Percentiles rank a stretch among this genome's conserved stretches.
Conservation (phyloP, 2,329 filamentous ascomycete species). For the Ceratocystis alfenasii region DNA sequence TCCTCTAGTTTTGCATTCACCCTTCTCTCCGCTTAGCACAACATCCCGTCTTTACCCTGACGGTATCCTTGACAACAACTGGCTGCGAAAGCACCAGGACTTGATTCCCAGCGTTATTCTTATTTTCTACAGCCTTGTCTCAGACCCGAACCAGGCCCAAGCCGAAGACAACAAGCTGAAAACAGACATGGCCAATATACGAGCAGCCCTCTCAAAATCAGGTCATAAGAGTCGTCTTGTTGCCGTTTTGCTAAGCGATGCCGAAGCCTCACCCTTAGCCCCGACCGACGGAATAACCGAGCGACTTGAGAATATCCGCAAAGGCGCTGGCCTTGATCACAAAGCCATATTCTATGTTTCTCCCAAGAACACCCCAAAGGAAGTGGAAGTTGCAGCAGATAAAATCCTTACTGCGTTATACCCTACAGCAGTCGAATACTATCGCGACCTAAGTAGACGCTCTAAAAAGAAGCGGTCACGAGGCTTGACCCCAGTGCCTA, state of each 20-base stretch:
- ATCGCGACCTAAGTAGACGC: constrained; percentile 87
- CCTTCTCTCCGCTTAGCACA: constrained; percentile 79
- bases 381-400: constrained; percentile 61
- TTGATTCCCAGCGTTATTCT: constrained; percentile 69
- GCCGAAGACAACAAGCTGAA: constrained; percentile 81
- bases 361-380: constrained; percentile 55
- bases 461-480: constrained; percentile 75
- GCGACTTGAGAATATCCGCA: constrained; percentile 65
- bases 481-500: constrained; percentile 65
- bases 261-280: constrained; percentile 33
- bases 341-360: constrained; percentile 81
- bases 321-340: constrained; percentile 65
- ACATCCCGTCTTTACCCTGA: constrained; percentile 77
- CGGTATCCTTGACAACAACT: constrained; percentile 67
- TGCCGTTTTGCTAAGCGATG: constrained; percentile 65
- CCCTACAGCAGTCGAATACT: constrained; percentile 71
- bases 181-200: constrained; percentile 69
- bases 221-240: constrained; percentile 69
- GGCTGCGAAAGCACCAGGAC: constrained; percentile 81
- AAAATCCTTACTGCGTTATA: constrained; percentile 63
- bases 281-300: constrained; percentile 51
- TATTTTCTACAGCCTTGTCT: constrained; percentile 66
- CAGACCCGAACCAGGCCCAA: constrained; percentile 60
- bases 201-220: constrained; percentile 52
- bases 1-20: constrained; percentile 63